A percentile compares a stretch with the other conserved stretches of the same genome.
Conservation (phyloP, 768 basidiomycete genomes). For the Termitomyces sp. region DNA sequence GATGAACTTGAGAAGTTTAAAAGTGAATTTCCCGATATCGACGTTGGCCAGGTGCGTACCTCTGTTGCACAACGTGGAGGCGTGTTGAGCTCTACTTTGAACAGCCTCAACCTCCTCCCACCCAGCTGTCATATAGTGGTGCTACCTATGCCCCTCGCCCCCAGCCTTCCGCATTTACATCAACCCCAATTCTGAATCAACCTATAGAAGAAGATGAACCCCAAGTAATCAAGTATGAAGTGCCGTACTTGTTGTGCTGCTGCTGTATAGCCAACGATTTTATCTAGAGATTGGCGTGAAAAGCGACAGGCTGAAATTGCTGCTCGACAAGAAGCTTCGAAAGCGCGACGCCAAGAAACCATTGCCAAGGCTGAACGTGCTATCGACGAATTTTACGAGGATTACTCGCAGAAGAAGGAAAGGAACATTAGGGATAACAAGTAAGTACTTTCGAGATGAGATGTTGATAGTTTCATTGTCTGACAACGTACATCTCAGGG, state of each 20-base stretch:
- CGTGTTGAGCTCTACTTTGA: background rate
- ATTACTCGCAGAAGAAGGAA: conserved; percentile 86
- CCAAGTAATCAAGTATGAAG: conserved; percentile 76
- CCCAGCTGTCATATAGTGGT: conserved; percentile 35
- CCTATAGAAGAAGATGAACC: conserved; percentile 76
- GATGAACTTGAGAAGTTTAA: conserved; percentile 86
- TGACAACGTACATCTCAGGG: conserved; percentile 42
- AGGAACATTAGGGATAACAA: conserved; percentile 93
- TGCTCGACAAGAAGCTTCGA: conserved; percentile 77
- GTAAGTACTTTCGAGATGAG: conserved; percentile 38
- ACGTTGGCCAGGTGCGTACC: conserved; percentile 36
- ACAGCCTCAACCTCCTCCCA: conserved; percentile 28
- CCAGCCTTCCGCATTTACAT: conserved; percentile 64
- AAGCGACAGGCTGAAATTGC: conserved; percentile 82
- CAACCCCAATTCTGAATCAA: conserved; percentile 72
- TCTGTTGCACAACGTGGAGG: background rate
- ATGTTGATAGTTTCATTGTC: background rate
- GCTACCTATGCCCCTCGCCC: conserved; percentile 75
- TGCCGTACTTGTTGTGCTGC: background rate
- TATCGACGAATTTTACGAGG: conserved; percentile 89
- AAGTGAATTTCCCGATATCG: conserved; percentile 81
- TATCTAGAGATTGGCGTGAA: conserved; percentile 77
- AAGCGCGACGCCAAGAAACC: conserved; percentile 74
- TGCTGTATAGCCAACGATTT: background rate
- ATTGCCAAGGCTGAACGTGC: conserved; percentile 79